Evolutionary conservation across 1,284 basidiomycete genomes (phyloP).

Genomic region (Schizophyllum amplum): DNA sequence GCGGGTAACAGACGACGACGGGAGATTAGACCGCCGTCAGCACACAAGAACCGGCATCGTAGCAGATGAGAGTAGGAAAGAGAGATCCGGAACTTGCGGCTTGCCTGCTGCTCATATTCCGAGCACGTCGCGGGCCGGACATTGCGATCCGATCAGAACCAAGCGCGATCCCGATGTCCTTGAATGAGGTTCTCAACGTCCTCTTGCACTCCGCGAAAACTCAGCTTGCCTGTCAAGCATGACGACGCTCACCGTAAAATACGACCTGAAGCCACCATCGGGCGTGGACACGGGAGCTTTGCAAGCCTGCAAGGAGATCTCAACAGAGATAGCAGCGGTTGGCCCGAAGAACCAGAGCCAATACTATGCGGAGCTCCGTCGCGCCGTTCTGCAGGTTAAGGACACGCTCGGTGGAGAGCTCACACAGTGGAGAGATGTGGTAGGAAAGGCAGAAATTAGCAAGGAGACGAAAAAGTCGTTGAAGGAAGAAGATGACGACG

Average conservation of each 20-base stretch:
- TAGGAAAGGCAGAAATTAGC: constrained; percentile 50
- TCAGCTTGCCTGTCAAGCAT: no score
- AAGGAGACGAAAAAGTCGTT: constrained; percentile 19
- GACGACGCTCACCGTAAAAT: constrained; percentile 29
- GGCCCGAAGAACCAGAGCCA: constrained; percentile 21
- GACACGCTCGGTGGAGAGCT: constrained; percentile 50
- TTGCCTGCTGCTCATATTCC: no score
- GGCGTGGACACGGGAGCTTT: constrained; percentile 20
- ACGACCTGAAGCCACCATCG: constrained; percentile 40
- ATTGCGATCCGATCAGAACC: no score
- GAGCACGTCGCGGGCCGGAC: no score
- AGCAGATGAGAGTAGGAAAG: no score
- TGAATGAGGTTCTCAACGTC: no score
- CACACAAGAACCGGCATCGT: no score
- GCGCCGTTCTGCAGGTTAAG: constrained; percentile 42
- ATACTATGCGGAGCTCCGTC: constrained; percentile 46
- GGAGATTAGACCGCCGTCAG: no score
- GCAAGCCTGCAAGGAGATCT: constrained; percentile 23
- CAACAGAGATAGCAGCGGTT: constrained; percentile 27
- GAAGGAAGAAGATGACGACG: constrained; percentile 11
- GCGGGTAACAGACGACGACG: no score
- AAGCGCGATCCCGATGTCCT: no score
- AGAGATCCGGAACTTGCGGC: no score
- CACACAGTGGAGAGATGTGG: constrained; percentile 61
- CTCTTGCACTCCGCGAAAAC: no score